Percentiles rank a stretch among this genome's conserved stretches.
phyloP scores from a whole-genome alignment of 768 basidiomycete species.

The Suillus americanus region DNA sequence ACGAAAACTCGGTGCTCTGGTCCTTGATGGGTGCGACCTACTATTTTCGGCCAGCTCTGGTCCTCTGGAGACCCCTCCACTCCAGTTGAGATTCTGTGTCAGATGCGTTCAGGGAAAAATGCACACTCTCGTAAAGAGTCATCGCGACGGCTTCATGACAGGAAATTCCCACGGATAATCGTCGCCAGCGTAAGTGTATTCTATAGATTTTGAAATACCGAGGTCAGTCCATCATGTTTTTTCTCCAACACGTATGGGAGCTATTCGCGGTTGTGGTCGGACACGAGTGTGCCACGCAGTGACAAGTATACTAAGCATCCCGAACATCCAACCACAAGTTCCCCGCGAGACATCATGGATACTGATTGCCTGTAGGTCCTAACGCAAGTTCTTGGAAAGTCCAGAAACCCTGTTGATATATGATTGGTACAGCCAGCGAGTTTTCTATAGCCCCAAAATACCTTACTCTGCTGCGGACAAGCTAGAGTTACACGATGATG shows the following conservation, averaged over 20 bases:
- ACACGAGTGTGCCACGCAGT: not conserved
- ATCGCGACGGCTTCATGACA: conserved; percentile 8
- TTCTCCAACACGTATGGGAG: not conserved
- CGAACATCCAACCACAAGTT: not conserved
- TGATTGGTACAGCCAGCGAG: too few relatives aligned
- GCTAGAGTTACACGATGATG: too few relatives aligned
- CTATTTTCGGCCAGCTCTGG: not conserved
- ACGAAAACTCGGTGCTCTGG: not conserved
- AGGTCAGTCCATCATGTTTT: not conserved
- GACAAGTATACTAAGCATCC: not conserved
- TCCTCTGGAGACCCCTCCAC: not conserved
- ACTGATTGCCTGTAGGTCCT: too few relatives aligned
- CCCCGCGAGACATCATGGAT: not conserved
- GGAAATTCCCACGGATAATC: not conserved
- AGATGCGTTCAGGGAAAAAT: not conserved
- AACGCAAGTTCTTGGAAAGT: too few relatives aligned
- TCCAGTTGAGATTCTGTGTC: not conserved
- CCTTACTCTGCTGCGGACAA: too few relatives aligned
- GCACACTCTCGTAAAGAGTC: conserved; percentile 5
- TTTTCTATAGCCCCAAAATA: too few relatives aligned
- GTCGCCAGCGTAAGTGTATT: not conserved
- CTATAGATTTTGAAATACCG: not conserved
- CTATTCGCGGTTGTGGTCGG: not conserved
- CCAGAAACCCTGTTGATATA: too few relatives aligned
- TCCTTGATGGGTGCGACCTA: not conserved